Base-by-base conservation (phyloP, 495 filamentous ascomycete genomes). In the Xylaria scruposa region DNA sequence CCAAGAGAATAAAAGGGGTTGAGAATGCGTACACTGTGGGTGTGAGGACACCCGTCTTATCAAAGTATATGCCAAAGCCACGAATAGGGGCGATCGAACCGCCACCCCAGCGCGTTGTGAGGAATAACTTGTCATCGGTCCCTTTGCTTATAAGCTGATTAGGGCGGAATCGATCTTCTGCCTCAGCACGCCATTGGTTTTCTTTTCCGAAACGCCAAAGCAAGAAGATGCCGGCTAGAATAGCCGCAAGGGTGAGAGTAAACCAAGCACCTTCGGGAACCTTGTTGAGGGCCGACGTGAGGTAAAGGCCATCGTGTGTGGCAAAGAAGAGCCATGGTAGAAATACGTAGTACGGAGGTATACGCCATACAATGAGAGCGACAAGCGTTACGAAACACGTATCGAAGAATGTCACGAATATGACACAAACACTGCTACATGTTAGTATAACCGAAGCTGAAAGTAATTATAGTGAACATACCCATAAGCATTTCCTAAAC, bases 201-300 rank as follows among this genome's bases (percentile, higher is more conserved):
- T 92, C 89, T 77, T 94, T 93, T 19, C 91, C 91, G 68, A 87
- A 93, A 24, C 91, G 88, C 91, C 91, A 94, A 15, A 93, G 82
- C 36, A 93, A 78, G 72, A 93, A 90, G 33, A 93, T 72, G 40
- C 78, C 81, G 0, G 89, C 83, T 0, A 93, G 81, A 1, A 91
- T 75, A 7, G 81, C 79, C 0, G 90, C 85, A n/a, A 93, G 84
- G 0, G 88, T 79, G 13, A 94, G 78, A 0, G 91, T 93, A 70
- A 94, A 92, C 91, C 91, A 94, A 17, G 91, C 91, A 1, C 91
- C 91, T 1, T 88, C 79, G 2, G 91, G 91, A 10, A 93, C 87
- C 72, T 94, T 94, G 38, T 82, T 90, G 2, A 93, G 79, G 0
- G 90, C 88, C 0, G 90, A 88, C 0, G 90, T 91, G 8, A 93